These are phyloP conservation scores for Colletotrichum aenigma DNA, from an alignment of 2,329 filamentous ascomycete genomes.

Conservation along the genomic window DNA sequence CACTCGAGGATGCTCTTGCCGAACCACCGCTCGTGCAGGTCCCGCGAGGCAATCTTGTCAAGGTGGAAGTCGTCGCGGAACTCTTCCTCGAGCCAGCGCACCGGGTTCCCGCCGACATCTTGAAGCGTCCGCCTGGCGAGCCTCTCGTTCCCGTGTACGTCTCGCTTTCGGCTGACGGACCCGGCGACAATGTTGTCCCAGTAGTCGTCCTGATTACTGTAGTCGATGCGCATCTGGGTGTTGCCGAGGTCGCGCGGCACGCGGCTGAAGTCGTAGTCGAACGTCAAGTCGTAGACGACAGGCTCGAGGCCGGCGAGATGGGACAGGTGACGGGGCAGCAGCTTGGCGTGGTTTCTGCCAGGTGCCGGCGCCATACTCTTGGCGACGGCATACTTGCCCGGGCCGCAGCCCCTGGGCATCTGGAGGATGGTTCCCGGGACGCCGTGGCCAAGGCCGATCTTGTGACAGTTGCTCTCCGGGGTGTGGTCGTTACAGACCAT, in stretches of 20 bases:
- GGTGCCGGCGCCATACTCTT: neutral
- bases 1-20: slow-evolving; percentile 31
- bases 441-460: neutral
- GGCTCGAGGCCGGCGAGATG: neutral
- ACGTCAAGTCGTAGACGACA: neutral
- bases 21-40: slow-evolving; percentile 42
- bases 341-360: neutral
- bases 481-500: slow-evolving; percentile 3
- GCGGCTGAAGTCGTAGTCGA: slow-evolving; percentile 40
- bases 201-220: slow-evolving; percentile 38
- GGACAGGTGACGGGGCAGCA: neutral
- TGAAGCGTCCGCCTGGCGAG: slow-evolving; percentile 29
- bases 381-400: slow-evolving; percentile 4
- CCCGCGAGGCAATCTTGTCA: slow-evolving; percentile 25
- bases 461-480: neutral
- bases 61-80: slow-evolving; percentile 37
- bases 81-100: slow-evolving; percentile 41
- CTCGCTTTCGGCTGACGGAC: neutral
- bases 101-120: slow-evolving; percentile 32
- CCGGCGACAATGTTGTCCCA: slow-evolving; percentile 35
- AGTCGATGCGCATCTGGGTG: slow-evolving; percentile 44
- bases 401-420: neutral
- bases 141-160: neutral
- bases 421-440: slow-evolving; percentile 10
- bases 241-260: slow-evolving; percentile 34